Evolutionary conservation across 495 filamentous ascomycete species (phyloP).

Genomic region (Penicillium subrubescens): DNA sequence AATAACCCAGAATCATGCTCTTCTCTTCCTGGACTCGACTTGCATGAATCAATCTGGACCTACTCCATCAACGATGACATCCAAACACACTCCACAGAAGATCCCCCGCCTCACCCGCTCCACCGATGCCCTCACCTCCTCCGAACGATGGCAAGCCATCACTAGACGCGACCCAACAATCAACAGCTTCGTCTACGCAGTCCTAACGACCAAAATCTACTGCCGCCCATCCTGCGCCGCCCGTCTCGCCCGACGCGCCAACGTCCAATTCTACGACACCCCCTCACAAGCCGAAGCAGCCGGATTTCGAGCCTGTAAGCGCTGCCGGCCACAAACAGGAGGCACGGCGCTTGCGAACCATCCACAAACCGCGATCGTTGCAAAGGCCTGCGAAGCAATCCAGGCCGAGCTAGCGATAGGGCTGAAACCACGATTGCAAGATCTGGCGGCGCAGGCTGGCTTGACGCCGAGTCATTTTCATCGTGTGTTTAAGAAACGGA

Average conservation of each 20-base stretch:
- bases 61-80: background rate
- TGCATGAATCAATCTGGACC: background rate
- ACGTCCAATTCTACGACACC: constrained; percentile 60
- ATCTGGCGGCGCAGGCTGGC: constrained; percentile 54
- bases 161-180: constrained; percentile 51
- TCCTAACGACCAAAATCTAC: constrained; percentile 64
- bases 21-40: background rate
- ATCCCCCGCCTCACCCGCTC: constrained; percentile 32
- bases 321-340: constrained; percentile 57
- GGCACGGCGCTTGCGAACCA: constrained; percentile 38
- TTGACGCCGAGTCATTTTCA: constrained; percentile 65
- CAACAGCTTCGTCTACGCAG: constrained; percentile 61
- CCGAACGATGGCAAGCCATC: constrained; percentile 59
- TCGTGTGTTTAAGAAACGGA: constrained; percentile 61
- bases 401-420: constrained; percentile 26
- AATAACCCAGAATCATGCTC: background rate
- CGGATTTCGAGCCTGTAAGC: constrained; percentile 65
- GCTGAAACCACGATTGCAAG: constrained; percentile 46
- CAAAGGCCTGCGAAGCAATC: constrained; percentile 46
- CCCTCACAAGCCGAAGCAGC: constrained; percentile 55
- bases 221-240: constrained; percentile 64
- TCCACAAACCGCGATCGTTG: constrained; percentile 45
- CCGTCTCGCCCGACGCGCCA: constrained; percentile 62
- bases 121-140: constrained; percentile 26
- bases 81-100: constrained; percentile 14